Evolutionary conservation across 352 stramenopile genomes (phyloP).

Genomic region (Aphanomyces astaci): DNA sequence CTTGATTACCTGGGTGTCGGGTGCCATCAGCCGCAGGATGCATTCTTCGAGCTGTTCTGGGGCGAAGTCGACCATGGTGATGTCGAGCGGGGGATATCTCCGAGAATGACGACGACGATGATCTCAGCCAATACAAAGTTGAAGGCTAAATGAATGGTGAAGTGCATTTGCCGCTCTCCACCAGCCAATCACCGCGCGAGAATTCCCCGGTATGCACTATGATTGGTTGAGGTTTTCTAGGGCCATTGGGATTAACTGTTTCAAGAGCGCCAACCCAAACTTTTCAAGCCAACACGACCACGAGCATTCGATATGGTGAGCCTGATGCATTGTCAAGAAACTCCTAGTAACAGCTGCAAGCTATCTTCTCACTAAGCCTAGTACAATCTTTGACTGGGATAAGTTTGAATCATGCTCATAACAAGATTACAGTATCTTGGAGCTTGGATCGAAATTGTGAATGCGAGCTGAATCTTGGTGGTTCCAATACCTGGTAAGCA

Average conservation of each 20-base stretch:
- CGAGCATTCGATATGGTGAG: too few relatives aligned
- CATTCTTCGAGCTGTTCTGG: conserved; percentile 80
- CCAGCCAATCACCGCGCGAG: not conserved
- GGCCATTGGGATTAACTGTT: not conserved
- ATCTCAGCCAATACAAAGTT: not conserved
- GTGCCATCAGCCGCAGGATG: conserved; percentile 87
- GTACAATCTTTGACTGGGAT: too few relatives aligned
- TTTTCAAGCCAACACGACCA: too few relatives aligned
- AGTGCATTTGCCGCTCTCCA: not conserved
- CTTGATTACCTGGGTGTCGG: conserved; percentile 93
- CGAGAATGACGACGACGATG: conserved; percentile 17
- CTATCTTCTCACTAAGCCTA: too few relatives aligned
- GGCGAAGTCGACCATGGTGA: conserved; percentile 45
- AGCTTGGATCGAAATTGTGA: too few relatives aligned
- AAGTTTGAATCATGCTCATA: too few relatives aligned
- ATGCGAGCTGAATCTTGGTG: too few relatives aligned
- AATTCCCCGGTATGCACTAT: not conserved
- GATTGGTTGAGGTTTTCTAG: not conserved
- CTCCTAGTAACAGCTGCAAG: too few relatives aligned
- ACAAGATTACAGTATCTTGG: too few relatives aligned
- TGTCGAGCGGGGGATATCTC: not conserved
- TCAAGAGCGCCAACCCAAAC: not conserved
- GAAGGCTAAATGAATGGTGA: conserved; percentile 23
- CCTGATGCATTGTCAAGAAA: too few relatives aligned
- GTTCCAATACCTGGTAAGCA: too few relatives aligned